A percentile compares a stretch with the other conserved stretches of the same genome.
Evolutionary conservation across 768 basidiomycete species (phyloP).

Genomic region (Tremella fuciformis): DNA sequence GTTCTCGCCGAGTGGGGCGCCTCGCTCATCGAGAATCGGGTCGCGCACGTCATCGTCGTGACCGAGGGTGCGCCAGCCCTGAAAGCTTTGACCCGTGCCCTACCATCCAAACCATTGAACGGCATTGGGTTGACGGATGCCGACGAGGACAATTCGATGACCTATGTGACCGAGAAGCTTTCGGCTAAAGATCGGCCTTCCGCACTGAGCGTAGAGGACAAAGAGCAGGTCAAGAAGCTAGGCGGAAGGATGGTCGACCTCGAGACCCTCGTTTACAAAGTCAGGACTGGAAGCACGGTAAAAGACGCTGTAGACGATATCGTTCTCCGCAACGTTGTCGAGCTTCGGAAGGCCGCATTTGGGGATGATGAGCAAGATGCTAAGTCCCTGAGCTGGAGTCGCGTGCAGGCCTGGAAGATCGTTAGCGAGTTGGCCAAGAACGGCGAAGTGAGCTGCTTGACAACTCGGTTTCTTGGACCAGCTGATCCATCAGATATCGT

Average conservation of each 20-base stretch:
- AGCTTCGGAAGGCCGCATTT: constrained; percentile 85
- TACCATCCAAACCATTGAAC: constrained; percentile 78
- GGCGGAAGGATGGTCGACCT: constrained; percentile 76
- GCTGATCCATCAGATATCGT: constrained; percentile 65
- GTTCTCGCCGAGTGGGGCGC: constrained; percentile 84
- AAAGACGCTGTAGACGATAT: constrained; percentile 88
- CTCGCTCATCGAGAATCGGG: constrained; percentile 73
- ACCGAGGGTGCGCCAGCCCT: constrained; percentile 86
- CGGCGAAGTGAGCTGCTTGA: constrained; percentile 53
- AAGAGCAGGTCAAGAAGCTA: constrained; percentile 64
- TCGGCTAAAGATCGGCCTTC: constrained; percentile 52
- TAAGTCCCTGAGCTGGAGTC: constrained; percentile 74
- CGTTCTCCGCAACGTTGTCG: constrained; percentile 69
- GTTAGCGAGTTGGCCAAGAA: constrained; percentile 68
- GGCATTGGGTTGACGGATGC: constrained; percentile 80
- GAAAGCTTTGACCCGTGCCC: constrained; percentile 78
- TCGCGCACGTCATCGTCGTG: constrained; percentile 86
- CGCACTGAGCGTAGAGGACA: constrained; percentile 62
- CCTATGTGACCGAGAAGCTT: constrained; percentile 77
- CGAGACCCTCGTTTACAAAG: constrained; percentile 69
- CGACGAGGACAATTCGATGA: constrained; percentile 70
- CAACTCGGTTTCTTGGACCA: background rate
- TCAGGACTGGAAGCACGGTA: constrained; percentile 67
- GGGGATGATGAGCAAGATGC: constrained; percentile 89
- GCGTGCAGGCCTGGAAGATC: constrained; percentile 83